phyloP scores from a whole-genome alignment of 306 rosid species.

The Casuarina equisetifolia region DNA sequence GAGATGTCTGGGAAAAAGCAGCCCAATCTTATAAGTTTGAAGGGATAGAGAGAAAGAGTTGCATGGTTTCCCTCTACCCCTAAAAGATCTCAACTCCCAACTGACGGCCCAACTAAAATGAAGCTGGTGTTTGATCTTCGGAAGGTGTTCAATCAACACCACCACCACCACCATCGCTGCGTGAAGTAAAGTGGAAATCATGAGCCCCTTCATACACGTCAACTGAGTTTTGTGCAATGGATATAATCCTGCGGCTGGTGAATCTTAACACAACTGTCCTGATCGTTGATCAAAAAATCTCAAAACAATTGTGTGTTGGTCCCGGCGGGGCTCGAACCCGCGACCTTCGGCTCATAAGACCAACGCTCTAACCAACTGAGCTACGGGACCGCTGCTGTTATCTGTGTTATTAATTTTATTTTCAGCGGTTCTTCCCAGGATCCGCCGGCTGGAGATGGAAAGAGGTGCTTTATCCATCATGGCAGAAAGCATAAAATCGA shows the following conservation, averaged over 20 bases:
- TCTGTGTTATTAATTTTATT: too few species aligned
- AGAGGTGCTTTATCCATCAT: too few species aligned
- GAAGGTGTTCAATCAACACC: slow-evolving; percentile 40
- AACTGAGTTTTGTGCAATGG: too few species aligned
- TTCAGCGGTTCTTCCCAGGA: too few species aligned
- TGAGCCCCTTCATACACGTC: too few species aligned
- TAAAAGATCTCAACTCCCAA: not conserved
- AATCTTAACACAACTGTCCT: not conserved
- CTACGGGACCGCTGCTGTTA: slow-evolving; percentile 35
- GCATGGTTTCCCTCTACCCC: slow-evolving; percentile 13
- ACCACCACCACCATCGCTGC: too few species aligned
- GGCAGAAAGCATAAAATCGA: too few species aligned
- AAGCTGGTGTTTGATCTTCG: slow-evolving; percentile 59
- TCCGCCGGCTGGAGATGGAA: too few species aligned
- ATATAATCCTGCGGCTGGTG: not conserved
- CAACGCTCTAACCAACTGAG: slow-evolving; percentile 62
- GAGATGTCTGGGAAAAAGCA: slow-evolving; percentile 1
- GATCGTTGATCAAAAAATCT: not conserved
- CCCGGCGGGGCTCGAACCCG: slow-evolving; percentile 60
- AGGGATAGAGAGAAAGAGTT: slow-evolving; percentile 25
- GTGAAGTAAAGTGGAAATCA: too few species aligned
- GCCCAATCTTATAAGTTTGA: slow-evolving; percentile 17
- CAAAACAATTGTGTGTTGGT: not conserved
- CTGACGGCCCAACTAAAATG: slow-evolving; percentile 55
- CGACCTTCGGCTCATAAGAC: slow-evolving; percentile 59